Base-by-base conservation (phyloP, 805 yeast genomes). In the Kodamaea jinghongensis region DNA sequence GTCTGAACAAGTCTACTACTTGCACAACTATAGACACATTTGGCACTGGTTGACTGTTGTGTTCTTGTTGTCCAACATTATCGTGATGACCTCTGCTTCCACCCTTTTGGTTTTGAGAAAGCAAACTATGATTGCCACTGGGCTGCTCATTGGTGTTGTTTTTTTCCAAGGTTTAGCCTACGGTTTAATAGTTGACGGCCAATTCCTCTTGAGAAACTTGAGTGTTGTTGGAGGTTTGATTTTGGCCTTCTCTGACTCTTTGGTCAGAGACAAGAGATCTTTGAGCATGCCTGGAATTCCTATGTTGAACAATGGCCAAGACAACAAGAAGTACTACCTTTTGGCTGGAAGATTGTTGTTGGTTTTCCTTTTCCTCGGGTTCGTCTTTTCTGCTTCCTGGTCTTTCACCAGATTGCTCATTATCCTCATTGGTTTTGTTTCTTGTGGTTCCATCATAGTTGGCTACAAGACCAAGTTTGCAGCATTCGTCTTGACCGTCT, bases 391-490 rank as follows among this genome's bases (percentile, higher is more conserved):
- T 17, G 78, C 85, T 36, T 71, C 77, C 27, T 87, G 89, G 88
- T 75, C 86, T 1, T 58, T 83, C 37, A 66, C 81, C 17, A 77
- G 86, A 43, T 60, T 82, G 20, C 50, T 87, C 17, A 69, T 83
- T 41, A 83, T 86, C 41, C 60, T 87, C 25, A 54, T 86, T 41
- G 95, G 96, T 8, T 74, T 85, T 28, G 61, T 73, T 13, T 75
- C 83, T 9, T 85, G 93, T 57, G 70, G 78, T 26, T 79, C 90
- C 42, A 90, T 91, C 45, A 88, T 85, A 16, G 78, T 91, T 49
- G 99, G 99, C 25, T 93, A 81, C 75, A 89, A 88, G 67, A 90
- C 98, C 34, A 88, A 88, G 59, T 78, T 89, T 49, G 82, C 93
- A 23, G 96, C 98, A 1, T 74, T 78, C 14, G 61, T 79, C 10